Conservation (phyloP, 257 asterid genomes). For the Thymus quinquecostatus region DNA sequence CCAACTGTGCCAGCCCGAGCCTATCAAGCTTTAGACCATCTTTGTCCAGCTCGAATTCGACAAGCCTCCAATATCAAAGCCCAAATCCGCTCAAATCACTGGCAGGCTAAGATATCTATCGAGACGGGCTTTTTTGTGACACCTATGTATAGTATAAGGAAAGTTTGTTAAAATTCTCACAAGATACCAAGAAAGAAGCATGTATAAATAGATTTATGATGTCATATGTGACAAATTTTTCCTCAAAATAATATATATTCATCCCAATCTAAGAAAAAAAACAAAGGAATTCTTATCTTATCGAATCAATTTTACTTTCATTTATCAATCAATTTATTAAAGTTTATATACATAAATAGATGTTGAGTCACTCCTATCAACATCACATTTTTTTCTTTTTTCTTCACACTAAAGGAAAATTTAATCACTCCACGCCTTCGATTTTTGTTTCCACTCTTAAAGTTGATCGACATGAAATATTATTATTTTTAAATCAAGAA, state of each 20-base stretch:
- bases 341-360: neutral
- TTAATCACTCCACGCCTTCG: constrained; percentile 2
- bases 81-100: too few relatives aligned
- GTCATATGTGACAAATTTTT: neutral
- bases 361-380: constrained; percentile 19
- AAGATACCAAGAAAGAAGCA: neutral
- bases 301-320: neutral
- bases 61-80: too few relatives aligned
- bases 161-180: too few relatives aligned
- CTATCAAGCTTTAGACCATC: too few relatives aligned
- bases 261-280: neutral
- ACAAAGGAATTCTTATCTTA: neutral
- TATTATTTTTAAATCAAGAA: too few relatives aligned
- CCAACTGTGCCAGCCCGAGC: too few relatives aligned
- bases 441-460: neutral
- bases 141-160: too few relatives aligned
- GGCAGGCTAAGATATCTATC: too few relatives aligned
- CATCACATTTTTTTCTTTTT: neutral
- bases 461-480: too few relatives aligned
- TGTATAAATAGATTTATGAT: neutral
- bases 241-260: too few relatives aligned
- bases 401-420: neutral
- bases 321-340: neutral
- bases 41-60: too few relatives aligned
- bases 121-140: too few relatives aligned